Evolutionary conservation across 2,329 filamentous ascomycete genomes (phyloP).

Genomic region (Hymenoscyphus fraxineus): DNA sequence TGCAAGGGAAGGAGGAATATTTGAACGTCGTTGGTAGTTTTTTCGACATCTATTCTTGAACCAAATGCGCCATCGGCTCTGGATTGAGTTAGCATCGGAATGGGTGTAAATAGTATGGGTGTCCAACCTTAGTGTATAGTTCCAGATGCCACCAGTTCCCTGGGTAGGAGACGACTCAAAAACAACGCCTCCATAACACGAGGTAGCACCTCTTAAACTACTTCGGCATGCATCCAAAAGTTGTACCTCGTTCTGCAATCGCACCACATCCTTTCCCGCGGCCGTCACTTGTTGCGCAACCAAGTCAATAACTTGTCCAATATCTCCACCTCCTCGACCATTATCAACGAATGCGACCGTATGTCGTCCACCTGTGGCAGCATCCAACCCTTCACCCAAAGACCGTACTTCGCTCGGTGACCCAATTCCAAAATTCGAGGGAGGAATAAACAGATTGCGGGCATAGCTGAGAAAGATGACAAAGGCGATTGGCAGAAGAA

Average conservation of each 20-base stretch:
- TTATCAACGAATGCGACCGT: conserved; percentile 78
- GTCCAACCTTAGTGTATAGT: conserved; percentile 64
- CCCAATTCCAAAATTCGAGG: conserved; percentile 71
- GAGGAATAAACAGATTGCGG: conserved; percentile 78
- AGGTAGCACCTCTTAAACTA: conserved; percentile 59
- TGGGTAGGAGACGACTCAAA: conserved; percentile 74
- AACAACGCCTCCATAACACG: conserved; percentile 69
- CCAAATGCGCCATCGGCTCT: conserved; percentile 70
- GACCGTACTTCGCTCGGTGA: conserved; percentile 56
- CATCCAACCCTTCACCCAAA: conserved; percentile 59
- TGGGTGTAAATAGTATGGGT: not conserved
- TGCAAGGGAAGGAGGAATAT: conserved; percentile 78
- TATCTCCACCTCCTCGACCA: conserved; percentile 63
- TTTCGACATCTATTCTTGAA: conserved; percentile 58
- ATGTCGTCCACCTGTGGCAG: conserved; percentile 55
- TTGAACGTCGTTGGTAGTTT: conserved; percentile 68
- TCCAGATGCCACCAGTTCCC: conserved; percentile 67
- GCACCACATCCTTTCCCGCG: conserved; percentile 53
- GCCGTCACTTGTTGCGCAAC: conserved; percentile 55
- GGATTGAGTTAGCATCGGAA: not conserved
- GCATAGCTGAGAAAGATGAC: conserved; percentile 64
- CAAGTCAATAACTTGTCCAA: conserved; percentile 64
- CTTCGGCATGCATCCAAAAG: conserved; percentile 61
- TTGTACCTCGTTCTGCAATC: conserved; percentile 52
- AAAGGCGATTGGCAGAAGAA: conserved; percentile 56